Evolutionary conservation across 2,329 filamentous ascomycete species (phyloP), one percentile per base, ranked within the genome.

Genomic region (Calonectria crousiana): DNA sequence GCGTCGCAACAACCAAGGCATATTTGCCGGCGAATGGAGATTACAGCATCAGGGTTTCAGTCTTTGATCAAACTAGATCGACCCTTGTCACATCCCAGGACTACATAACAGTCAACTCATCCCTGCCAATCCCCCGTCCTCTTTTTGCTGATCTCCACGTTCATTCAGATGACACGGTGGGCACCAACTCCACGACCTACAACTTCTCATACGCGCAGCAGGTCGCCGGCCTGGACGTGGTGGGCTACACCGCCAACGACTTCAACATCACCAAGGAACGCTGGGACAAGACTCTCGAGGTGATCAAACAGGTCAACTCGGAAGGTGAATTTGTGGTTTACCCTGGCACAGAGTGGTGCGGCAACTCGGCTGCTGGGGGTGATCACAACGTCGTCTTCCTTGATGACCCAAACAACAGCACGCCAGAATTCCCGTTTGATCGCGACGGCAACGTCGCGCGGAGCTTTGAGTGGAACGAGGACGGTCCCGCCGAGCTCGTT

Each of bases 171-270:
- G 83, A 84, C 68, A 85, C 83, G 4, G 84, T 85, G 2, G 83
- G 83, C 52, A 84, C 84, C 30, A 83, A 85, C 44, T 79, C 76
- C 1, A 82, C 81, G 2, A 77, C 80, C 1, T 84, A 85, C 76
- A 85, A 84, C 74, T 85, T 85, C 74, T 83, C 82, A 1, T 85
- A 85, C 68, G 83, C 81, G 20, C 82, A 80, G 26, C 49, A 81
- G 26, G 79, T 85, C 18, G 83, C 84, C 1, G 84, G 83, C 23
- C 81, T 85, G 0, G 84, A 85, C 34, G 75, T 84, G 13, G 79
- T 85, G 0, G 83, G 84, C 2, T 85, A 85, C 73, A 85, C 84
- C 0, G 84, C 84, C 28, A 85, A 85, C 72, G 83, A 85, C 69
- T 85, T 85, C 78, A 82, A 85, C 66, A 81, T 85, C 74, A 85